These are phyloP conservation scores for Auriscalpium vulgare DNA, from an alignment of 768 basidiomycete genomes.

Conservation along the genomic window DNA sequence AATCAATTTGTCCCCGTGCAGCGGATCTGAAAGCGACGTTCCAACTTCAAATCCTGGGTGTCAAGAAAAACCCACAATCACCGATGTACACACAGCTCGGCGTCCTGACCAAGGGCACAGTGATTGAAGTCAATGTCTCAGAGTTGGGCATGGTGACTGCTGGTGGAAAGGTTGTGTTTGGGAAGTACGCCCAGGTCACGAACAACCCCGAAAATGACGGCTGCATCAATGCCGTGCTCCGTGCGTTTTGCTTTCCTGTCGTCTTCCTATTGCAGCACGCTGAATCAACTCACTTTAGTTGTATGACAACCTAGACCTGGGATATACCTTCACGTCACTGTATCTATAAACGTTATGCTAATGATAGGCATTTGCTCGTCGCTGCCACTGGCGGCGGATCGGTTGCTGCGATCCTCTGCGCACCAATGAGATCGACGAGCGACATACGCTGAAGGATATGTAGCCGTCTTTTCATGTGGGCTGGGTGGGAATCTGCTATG, in stretches of 20 bases:
- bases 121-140: slow-evolving; percentile 98
- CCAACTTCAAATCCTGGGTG: slow-evolving; percentile 94
- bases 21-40: slow-evolving; percentile 98
- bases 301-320: too few species aligned
- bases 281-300: too few species aligned
- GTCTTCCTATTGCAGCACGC: too few species aligned
- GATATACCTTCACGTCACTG: too few species aligned
- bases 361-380: too few species aligned
- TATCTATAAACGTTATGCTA: too few species aligned
- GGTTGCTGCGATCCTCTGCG: too few species aligned
- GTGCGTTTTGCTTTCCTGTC: slow-evolving; percentile 37
- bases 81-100: slow-evolving; percentile 96
- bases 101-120: slow-evolving; percentile 96
- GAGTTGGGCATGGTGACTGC: slow-evolving; percentile 97
- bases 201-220: slow-evolving; percentile 97
- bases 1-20: slow-evolving; percentile 23
- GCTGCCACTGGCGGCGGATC: too few species aligned
- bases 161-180: slow-evolving; percentile 90
- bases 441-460: too few species aligned
- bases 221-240: slow-evolving; percentile 89
- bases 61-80: slow-evolving; percentile 99
- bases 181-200: slow-evolving; percentile 89
- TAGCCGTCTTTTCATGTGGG: too few species aligned
- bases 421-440: too few species aligned
- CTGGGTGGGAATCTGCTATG: too few species aligned